Base-by-base conservation (phyloP, 768 basidiomycete species). In the Termitomyces heimii region DNA sequence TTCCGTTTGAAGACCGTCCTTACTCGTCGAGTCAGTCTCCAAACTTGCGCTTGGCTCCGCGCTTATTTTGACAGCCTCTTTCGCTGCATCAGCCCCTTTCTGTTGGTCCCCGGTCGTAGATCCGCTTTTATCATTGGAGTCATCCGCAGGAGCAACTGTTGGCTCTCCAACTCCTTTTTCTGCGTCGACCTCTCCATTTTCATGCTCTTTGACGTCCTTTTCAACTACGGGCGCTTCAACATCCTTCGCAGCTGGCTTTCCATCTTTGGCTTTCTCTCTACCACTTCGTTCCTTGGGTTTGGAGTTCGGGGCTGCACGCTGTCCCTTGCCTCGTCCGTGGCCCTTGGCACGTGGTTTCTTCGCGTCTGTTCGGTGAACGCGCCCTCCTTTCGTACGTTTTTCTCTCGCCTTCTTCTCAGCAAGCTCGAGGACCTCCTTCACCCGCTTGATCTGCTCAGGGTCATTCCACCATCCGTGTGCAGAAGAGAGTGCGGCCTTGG, bases 401-500 rank as follows among this genome's bases (percentile, higher is more conserved):
- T 67, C 63, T 35, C 62, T 55, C n/a, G 40, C 60, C 39, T 59
- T 60, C 49, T 56, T 59, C 49, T 67, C 64, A 1, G 62, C 65
- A 20, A 66, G 48, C 35, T 63, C 62, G 1, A 68, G 40, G 9
- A 65, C 63, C 18, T 37, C 53, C 28, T 63, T 63, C 6, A 68
- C 67, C 4, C 57, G 60, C 10, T 56, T 49, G 14, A 62, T 55
- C 18, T 64, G 62, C 34, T 54, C 60, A 1, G 54, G 51, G n/a
- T 63, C 56, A 28, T 60, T 63, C 74, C 76, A 78, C 75, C 75
- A 78, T 5, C 74, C 70, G 16, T 60, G 57, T 0, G 54, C 43
- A 1, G 67, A 57, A 5, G 69, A 68, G 13, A 80, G 71, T 52
- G 68, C 69, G 3, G 65, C 64, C 53, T 66, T 69, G 9, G 72